Percentiles rank a stretch among this genome's conserved stretches.
phyloP scores from a whole-genome alignment of 495 filamentous ascomycete genomes.

The Neurospora tetraspora region DNA sequence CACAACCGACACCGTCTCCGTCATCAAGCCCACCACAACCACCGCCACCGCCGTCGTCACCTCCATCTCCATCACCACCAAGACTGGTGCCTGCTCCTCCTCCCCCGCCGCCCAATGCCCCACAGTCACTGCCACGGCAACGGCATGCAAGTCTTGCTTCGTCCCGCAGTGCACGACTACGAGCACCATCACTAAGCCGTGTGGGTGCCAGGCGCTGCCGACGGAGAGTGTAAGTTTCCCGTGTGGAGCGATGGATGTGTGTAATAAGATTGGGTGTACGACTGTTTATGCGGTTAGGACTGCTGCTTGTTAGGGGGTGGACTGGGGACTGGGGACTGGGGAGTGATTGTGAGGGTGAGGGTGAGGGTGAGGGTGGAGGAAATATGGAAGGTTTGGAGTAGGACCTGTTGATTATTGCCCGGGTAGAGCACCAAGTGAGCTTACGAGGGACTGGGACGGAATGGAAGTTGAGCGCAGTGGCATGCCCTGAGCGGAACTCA shows the following conservation, averaged over 20 bases:
- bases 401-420: not conserved
- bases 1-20: not conserved
- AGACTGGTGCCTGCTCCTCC: not conserved
- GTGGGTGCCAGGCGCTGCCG: slow-evolving; percentile 17
- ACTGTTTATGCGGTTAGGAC: slow-evolving; percentile 19
- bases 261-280: slow-evolving; percentile 23
- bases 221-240: slow-evolving; percentile 16
- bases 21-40: not conserved
- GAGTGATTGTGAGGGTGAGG: too few species aligned
- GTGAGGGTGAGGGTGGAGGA: not conserved
- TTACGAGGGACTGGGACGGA: not conserved
- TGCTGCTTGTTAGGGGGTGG: slow-evolving; percentile 7
- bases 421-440: too few species aligned
- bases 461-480: not conserved
- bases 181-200: slow-evolving; percentile 10
- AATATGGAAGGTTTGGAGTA: not conserved
- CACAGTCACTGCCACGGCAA: slow-evolving; percentile 17
- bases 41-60: not conserved
- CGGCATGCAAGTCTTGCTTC: slow-evolving; percentile 19
- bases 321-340: not conserved
- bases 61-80: slow-evolving; percentile 1
- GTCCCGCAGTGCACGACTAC: slow-evolving; percentile 22
- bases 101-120: slow-evolving; percentile 6
- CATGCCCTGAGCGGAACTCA: not conserved
- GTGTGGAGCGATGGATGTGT: slow-evolving; percentile 11